These are phyloP conservation scores for Suhomyces kilbournensis DNA, from an alignment of 805 yeast genomes.

Conservation along the genomic window DNA sequence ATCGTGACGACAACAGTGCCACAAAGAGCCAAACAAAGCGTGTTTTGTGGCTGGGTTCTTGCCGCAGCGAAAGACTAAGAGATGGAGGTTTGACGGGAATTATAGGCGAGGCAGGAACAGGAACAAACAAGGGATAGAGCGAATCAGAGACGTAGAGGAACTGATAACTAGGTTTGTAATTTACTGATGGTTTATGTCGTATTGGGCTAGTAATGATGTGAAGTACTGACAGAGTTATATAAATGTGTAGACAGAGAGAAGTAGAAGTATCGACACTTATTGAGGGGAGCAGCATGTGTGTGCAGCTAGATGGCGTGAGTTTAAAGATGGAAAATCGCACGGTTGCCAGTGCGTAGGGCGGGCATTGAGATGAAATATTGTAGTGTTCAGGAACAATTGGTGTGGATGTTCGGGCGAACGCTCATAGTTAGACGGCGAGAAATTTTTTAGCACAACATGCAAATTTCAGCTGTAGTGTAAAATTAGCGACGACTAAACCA, in stretches of 20 bases:
- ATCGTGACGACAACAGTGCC: conserved; percentile 1
- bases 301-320: background rate
- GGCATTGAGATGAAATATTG: background rate
- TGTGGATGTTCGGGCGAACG: background rate
- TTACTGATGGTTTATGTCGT: background rate
- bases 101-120: background rate
- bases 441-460: background rate
- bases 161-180: too few relatives aligned
- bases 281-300: background rate
- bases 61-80: background rate
- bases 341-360: background rate
- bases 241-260: too few relatives aligned
- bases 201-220: background rate
- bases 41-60: background rate
- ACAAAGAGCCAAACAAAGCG: background rate
- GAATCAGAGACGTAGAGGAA: background rate
- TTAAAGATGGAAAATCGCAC: background rate
- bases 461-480: background rate
- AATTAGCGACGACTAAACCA: background rate
- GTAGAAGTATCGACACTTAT: too few relatives aligned
- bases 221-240: background rate
- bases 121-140: background rate
- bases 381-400: background rate
- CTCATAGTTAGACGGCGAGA: background rate
- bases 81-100: background rate